A percentile compares a stretch with the other conserved stretches of the same genome.
Conservation (phyloP, 2,329 filamentous ascomycete species). For the Alternaria sp. region DNA sequence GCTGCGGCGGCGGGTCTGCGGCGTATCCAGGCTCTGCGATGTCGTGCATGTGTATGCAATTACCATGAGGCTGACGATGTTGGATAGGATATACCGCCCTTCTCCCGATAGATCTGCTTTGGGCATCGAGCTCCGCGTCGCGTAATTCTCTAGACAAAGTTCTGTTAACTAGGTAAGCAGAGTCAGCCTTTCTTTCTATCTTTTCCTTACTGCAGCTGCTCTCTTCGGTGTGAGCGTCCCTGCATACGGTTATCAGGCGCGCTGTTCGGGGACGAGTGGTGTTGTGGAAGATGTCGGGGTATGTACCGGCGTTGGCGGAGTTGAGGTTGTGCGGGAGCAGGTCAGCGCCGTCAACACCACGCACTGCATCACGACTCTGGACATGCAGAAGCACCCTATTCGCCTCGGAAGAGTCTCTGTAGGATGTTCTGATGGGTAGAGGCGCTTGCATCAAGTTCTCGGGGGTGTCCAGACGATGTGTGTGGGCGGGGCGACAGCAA, state of each 20-base stretch:
- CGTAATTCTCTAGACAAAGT: constrained; percentile 32
- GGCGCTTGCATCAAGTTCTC: not conserved
- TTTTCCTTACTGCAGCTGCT: not conserved
- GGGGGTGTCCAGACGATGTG: not conserved
- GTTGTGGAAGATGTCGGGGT: not conserved
- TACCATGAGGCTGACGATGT: constrained; percentile 9
- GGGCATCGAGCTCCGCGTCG: constrained; percentile 35
- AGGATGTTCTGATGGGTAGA: not conserved
- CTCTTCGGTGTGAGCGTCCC: not conserved
- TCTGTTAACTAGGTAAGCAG: constrained; percentile 44
- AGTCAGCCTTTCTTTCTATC: constrained; percentile 1
- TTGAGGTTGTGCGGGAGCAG: constrained; percentile 6
- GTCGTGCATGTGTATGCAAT: not conserved
- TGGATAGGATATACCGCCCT: constrained; percentile 33
- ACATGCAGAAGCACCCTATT: not conserved
- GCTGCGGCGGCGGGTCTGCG: not conserved
- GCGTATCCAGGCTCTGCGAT: not conserved
- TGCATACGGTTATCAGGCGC: not conserved
- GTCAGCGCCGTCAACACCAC: constrained; percentile 3
- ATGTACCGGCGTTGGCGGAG: constrained; percentile 4
- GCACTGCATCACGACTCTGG: not conserved
- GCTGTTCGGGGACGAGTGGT: not conserved
- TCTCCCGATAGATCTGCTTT: constrained; percentile 41
- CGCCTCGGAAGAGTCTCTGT: not conserved
- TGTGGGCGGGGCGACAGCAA: not conserved